These are phyloP conservation scores for Miamiensis avidus DNA, from an alignment of 169 alveolate genomes.

Conservation along the genomic window DNA sequence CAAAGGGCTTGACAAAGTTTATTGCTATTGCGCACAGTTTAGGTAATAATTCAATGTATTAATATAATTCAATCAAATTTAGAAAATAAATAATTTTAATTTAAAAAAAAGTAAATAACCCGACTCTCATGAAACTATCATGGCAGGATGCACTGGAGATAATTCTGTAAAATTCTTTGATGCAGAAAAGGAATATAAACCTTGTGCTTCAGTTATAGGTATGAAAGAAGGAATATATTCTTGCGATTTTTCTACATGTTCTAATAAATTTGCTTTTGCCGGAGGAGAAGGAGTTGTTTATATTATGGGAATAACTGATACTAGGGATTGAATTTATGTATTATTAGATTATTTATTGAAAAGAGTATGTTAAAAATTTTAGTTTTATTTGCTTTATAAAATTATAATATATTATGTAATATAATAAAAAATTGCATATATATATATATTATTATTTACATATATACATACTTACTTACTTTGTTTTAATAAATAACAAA, in stretches of 20 bases:
- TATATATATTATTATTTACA: no score
- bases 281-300: constrained; percentile 57
- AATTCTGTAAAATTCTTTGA: constrained; percentile 63
- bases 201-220: constrained; percentile 21
- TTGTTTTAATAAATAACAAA: no score
- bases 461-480: no score
- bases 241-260: constrained; percentile 37
- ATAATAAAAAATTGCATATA: no score
- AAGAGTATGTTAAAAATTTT: no score
- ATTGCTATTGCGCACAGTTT: constrained; percentile 2
- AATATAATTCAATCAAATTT: no score
- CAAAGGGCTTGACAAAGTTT: background rate
- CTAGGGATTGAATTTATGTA: no score
- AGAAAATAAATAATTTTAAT: background rate
- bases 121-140: constrained; percentile 23
- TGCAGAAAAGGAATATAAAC: constrained; percentile 38
- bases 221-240: constrained; percentile 37
- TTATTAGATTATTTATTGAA: no score
- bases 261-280: constrained; percentile 45
- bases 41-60: background rate
- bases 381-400: no score
- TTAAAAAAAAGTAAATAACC: constrained; percentile 15
- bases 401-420: no score
- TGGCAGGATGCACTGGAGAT: constrained; percentile 61
- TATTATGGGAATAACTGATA: constrained; percentile 1